Base-by-base conservation (phyloP, 306 rosid genomes). In the Sechiopsis laciniata region DNA sequence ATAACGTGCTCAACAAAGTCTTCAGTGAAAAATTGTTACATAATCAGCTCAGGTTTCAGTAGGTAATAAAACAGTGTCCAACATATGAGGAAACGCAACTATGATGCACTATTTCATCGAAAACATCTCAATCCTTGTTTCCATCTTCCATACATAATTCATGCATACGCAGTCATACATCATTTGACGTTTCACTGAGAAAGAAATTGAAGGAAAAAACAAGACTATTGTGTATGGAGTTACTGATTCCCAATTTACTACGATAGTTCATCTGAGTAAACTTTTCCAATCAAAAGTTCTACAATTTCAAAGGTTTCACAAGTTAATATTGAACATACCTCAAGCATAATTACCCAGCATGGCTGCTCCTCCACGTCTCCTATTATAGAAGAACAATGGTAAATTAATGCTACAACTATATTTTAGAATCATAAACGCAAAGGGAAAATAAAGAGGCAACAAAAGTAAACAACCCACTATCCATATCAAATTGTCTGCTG, bases 331-430 rank as follows among this genome's bases (percentile, higher is more conserved):
- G 0, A 46, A 48, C 22, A 68, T 68, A 94, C 98, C 96, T 94
- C 98, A 24, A 94, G 97, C 98, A 94, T 94, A 78, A 94, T 86
- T 16, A 94, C 98, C 98, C 98, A 94, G 77, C 98, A 90, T 37
- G 97, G 94, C 77, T 90, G 90, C 74, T 85, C 85, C 85, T 89
- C 81, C 78, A 81, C 94, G 45, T 84, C 77, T 79, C 95, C 98
- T 94, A 85, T 79, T 65, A 65, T 77, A 75, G 46, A 20, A 73
- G 66, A 24, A 32, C 10, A 45, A 68, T 67, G 56, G 73, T 40
- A 6, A 40, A 40, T 5, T 48, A 68, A 20, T 2, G 48, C 20
- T 45, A 21, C 37, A 46, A 48, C 20, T 45, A 46, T 48, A 46
- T 48, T 45, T 56, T 48, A 48, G 56, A 45, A 67, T 67, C 72